Evolutionary conservation across 352 stramenopile genomes (phyloP), one percentile per base, ranked within the genome.

Genomic region (Globisporangium cystogenes): DNA sequence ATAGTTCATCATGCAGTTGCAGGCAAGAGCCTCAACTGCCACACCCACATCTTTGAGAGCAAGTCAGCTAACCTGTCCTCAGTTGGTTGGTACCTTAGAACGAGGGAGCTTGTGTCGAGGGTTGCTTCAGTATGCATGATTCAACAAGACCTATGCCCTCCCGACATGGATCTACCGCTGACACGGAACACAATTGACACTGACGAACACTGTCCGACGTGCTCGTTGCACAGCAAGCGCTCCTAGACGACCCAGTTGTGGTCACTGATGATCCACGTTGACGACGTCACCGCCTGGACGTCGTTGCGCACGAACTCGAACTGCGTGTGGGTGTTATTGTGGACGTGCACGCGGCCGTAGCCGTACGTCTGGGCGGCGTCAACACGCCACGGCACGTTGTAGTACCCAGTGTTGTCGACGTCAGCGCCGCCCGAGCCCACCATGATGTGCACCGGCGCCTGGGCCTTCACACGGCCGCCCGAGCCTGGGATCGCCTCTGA

Each of bases 281-380:
- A 55, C 12, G 48, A 54, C 37, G 50, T 54, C 45, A 59, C 57
- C 10, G 35, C 27, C 14, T 39, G 37, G n/a, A 21, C 37, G 11
- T 50, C 52, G 42, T 76, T 65, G 12, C 61, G 71, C 29, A 82
- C 67, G 29, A 81, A 84, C 53, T 84, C 75, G 33, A 76, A 74
- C 33, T 75, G 68, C 39, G 67, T 51, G 39, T 84, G 70, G 0
- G 63, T 68, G 29, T 57, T 65, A 49, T 86, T 86, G 57, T 74
- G 68, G 33, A 86, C 67, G 31, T 86, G 72, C 21, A 84, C 51
- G 29, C 70, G 72, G 4, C 70, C 64, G 48, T 82, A 82, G 29
- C 72, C 75, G 14, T 62, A 62, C 16, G 51, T 48, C 18, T 48
- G 48, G 24, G 52, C 48, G 2, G 41, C 49, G 8, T 26, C 36